A percentile compares a stretch with the other conserved stretches of the same genome.
These are phyloP conservation scores for Collybia sordida DNA, from an alignment of 768 basidiomycete genomes.

Conservation along the genomic window DNA sequence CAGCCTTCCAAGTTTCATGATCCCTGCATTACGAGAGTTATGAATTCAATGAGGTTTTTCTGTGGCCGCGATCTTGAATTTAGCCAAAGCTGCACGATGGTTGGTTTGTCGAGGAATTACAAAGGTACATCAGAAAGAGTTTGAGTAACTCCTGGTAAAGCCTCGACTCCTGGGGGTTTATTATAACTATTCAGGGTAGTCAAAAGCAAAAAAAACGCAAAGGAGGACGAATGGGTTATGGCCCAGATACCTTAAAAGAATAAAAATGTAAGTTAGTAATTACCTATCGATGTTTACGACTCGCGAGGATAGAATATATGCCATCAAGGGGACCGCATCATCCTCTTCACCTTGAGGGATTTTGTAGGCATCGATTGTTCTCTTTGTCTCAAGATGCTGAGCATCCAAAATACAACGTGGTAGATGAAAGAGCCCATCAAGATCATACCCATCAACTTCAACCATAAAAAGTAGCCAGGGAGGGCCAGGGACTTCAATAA, in stretches of 20 bases:
- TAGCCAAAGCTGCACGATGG: not conserved
- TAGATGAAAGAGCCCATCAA: not conserved
- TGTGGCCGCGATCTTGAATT: not conserved
- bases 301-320: not conserved
- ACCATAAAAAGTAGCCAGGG: too few relatives aligned
- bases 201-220: not conserved
- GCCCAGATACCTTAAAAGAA: conserved; percentile 1
- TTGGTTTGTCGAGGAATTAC: not conserved
- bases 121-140: not conserved
- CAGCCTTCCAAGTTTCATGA: not conserved
- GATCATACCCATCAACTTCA: not conserved
- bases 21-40: not conserved
- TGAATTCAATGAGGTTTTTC: not conserved
- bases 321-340: not conserved
- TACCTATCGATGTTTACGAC: not conserved
- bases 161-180: not conserved
- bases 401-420: not conserved
- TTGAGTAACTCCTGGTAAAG: not conserved
- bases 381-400: not conserved
- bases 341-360: too few relatives aligned
- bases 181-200: not conserved
- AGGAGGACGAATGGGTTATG: not conserved
- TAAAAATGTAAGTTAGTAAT: not conserved
- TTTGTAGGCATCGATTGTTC: not conserved
- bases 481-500: too few relatives aligned